Evolutionary conservation across 2,329 filamentous ascomycete species (phyloP), one percentile per base, ranked within the genome.

Genomic region (Calonectria pseudoturangicola): DNA sequence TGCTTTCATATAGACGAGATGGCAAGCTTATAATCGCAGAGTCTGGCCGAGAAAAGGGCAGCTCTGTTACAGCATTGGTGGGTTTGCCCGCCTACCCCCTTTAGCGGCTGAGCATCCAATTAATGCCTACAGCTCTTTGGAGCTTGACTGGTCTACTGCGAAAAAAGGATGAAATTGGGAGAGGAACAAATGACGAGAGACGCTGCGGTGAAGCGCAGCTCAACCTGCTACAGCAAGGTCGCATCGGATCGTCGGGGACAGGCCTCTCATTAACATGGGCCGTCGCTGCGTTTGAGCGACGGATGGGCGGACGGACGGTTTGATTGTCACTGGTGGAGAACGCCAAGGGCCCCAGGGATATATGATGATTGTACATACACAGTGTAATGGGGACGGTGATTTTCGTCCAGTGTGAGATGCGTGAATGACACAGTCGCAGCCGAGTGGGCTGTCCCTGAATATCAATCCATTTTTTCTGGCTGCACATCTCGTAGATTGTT

Each of bases 221-320:
- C 21, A 60, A 60, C 60, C 45, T 51, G 30, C 62, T 50, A 39
- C 62, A 27, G 10, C 8, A 33, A 66, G 9, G 47, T 66, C 63
- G 47, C 63, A 66, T 51, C 63, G 63, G 47, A 51, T 51, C 33
- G 48, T 51, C 63, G 47, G 63, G 30, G 28, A 39, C 47, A 50
- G 30, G 33, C 27, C 30, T 58, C 54, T 30, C 50, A 58, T 67
- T 33, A 66, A 41, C 21, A 54, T 54, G 64, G 48, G 64, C 47
- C 48, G 48, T 67, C 65, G 65, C 50, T 58, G 16, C 10, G 54
- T 58, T 56, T 56, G 51, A 58, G 54, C 54, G 54, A 25, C 54
- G 18, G 45, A 30, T 10, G 10, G 18, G 12, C 45, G 45, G 45
- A 30, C 21, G 10, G 18, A 21, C 45, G 45, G 45, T 25, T 48